Conservation (phyloP, 192 early-diverging fungal genomes). For the Coemansia sp. region DNA sequence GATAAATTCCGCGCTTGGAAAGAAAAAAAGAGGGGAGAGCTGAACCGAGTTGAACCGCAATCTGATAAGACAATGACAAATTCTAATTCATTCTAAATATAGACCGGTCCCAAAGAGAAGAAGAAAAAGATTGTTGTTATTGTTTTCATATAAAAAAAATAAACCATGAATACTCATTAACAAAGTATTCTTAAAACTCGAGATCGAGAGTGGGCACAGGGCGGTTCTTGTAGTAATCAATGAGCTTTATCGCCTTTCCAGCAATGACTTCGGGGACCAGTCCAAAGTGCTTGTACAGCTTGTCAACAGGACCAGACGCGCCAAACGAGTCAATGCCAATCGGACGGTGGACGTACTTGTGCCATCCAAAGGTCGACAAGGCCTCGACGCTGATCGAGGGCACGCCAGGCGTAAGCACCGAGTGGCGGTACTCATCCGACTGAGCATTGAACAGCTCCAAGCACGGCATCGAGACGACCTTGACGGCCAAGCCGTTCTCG, state of each 20-base stretch:
- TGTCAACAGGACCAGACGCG: constrained; percentile 75
- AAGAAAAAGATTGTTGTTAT: not conserved
- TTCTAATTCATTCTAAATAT: not conserved
- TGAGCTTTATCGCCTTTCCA: constrained; percentile 75
- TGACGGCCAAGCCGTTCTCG: constrained; percentile 60
- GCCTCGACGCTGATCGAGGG: constrained; percentile 92
- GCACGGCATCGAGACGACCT: constrained; percentile 95
- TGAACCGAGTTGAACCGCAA: not conserved
- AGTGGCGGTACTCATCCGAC: constrained; percentile 73
- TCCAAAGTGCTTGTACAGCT: constrained; percentile 88
- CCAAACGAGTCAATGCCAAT: constrained; percentile 93
- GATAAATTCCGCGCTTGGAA: not conserved
- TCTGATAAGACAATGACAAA: not conserved
- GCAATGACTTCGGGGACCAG: constrained; percentile 75
- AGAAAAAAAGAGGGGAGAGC: not conserved
- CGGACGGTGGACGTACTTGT: constrained; percentile 85
- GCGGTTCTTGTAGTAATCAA: constrained; percentile 71
- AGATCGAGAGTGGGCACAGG: constrained; percentile 49
- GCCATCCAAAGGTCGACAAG: constrained; percentile 86
- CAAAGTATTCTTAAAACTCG: constrained; percentile 26
- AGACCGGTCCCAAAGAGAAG: not conserved
- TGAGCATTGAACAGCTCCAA: constrained; percentile 89
- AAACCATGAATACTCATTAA: not conserved
- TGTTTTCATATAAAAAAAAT: not conserved
- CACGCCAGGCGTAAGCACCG: constrained; percentile 78